Conservation (phyloP, 768 basidiomycete genomes). For the Lactarius sp. region DNA sequence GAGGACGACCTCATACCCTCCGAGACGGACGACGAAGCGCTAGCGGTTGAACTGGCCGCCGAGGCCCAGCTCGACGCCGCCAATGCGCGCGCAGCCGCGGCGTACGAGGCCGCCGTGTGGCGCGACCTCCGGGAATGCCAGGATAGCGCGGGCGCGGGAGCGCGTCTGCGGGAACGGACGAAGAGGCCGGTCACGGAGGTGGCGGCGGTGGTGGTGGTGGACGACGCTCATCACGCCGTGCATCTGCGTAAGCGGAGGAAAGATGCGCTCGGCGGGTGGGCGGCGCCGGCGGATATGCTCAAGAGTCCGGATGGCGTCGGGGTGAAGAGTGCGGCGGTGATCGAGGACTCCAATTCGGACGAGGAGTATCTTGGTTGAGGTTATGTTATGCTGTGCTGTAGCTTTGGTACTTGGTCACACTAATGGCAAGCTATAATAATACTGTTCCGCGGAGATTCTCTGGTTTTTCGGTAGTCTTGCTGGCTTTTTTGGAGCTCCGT, state of each 20-base stretch:
- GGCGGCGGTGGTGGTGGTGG: neutral
- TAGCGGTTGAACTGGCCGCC: slow-evolving; percentile 39
- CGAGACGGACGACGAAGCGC: slow-evolving; percentile 36
- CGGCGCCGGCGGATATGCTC: neutral
- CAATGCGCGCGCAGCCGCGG: slow-evolving; percentile 34
- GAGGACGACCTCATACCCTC: slow-evolving; percentile 29
- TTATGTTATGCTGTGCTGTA: no score
- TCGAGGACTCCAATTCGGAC: slow-evolving; percentile 17
- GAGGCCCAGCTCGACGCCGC: slow-evolving; percentile 40
- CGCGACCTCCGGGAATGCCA: neutral
- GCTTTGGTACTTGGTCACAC: no score
- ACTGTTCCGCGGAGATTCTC: no score
- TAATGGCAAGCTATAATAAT: no score
- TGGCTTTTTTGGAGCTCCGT: no score
- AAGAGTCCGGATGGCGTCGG: slow-evolving; percentile 14
- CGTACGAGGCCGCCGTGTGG: slow-evolving; percentile 44
- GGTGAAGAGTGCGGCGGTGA: slow-evolving; percentile 20
- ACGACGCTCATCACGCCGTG: neutral
- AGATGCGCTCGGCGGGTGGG: neutral
- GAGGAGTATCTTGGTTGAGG: neutral
- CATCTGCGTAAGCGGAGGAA: slow-evolving; percentile 10
- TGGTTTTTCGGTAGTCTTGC: no score
- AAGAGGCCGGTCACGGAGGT: neutral
- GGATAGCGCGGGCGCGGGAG: neutral
- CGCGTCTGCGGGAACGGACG: neutral